Base-by-base conservation (phyloP, 129 eudicot genomes). In the Artemisia tridentata region DNA sequence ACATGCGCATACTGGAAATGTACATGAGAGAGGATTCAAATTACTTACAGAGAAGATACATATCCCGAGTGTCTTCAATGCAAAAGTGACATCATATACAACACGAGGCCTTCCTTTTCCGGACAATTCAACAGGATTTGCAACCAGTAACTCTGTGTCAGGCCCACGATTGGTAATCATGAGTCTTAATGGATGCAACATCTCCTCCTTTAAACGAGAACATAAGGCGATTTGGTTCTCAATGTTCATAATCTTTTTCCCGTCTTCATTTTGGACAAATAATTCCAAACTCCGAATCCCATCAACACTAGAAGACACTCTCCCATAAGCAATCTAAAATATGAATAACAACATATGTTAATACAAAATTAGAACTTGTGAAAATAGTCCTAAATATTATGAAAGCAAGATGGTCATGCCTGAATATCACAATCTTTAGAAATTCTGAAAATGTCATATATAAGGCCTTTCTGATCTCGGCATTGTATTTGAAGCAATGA, bases 41-140 rank as follows among this genome's bases (percentile, higher is more conserved):
- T 13, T 64, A 50, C 89, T 78, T 85, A 92, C 98, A 62, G 91
- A 84, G 75, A 92, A 92, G 61, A 92, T 65, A 73, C 98, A 92
- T 63, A 92, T 89, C 19, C 89, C 88, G 25, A 92, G 95, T 15
- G 72, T 72, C 83, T 85, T 86, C 14, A 92, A 68, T 0, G 95
- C 96, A 63, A 74, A 78, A 21, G 98, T 88, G 58, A 89, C 95
- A 63, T 92, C 98, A 76, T 92, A 84, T 43, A 92, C 88, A 68
- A 92, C 96, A 53, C 91, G 88, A 16, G 98, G 98, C 46, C 98
- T 86, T 81, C 98, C 98, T 69, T 76, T 83, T 67, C 96, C 96
- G 43, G 88, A 88, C 74, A 85, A 68, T 68, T 92, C 98, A 10
- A 88, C 96, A 3, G 98, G 98, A 79, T 92, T 92, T 60, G 98